Evolutionary conservation across 495 filamentous ascomycete species (phyloP).

Genomic region (Annulohypoxylon moriforme): DNA sequence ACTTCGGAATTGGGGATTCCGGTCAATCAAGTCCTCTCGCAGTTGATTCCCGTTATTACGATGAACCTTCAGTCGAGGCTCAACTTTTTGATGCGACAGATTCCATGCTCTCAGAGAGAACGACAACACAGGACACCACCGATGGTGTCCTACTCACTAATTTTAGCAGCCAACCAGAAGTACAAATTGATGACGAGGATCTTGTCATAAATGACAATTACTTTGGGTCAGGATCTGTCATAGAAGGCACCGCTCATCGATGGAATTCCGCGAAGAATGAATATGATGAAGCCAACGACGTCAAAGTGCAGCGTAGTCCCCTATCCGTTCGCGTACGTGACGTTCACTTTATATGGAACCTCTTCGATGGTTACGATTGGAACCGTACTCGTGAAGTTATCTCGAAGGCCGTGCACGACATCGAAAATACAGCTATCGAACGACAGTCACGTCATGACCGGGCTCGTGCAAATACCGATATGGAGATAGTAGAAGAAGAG

Average conservation of each 20-base stretch:
- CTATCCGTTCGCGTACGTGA: slow-evolving; percentile 82
- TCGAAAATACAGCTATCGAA: slow-evolving; percentile 84
- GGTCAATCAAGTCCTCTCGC: slow-evolving; percentile 50
- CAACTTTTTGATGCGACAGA: slow-evolving; percentile 57
- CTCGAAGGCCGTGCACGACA: slow-evolving; percentile 83
- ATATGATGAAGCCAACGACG: slow-evolving; percentile 73
- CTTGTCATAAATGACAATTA: slow-evolving; percentile 83
- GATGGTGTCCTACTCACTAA: slow-evolving; percentile 68
- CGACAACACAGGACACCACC: slow-evolving; percentile 61
- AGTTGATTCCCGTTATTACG: slow-evolving; percentile 56
- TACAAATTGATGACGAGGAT: slow-evolving; percentile 47
- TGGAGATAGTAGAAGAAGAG: slow-evolving; percentile 78
- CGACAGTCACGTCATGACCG: slow-evolving; percentile 64
- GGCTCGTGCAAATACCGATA: slow-evolving; percentile 58
- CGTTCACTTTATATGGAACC: slow-evolving; percentile 95
- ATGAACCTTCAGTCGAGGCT: slow-evolving; percentile 49
- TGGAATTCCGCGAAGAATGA: slow-evolving; percentile 82
- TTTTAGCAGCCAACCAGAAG: slow-evolving; percentile 45
- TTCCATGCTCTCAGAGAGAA: slow-evolving; percentile 49
- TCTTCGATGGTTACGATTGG: slow-evolving; percentile 99
- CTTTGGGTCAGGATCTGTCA: slow-evolving; percentile 71
- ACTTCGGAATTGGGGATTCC: slow-evolving; percentile 49
- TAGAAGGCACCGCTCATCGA: slow-evolving; percentile 75
- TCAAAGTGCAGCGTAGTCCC: slow-evolving; percentile 73
- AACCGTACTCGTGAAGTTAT: slow-evolving; percentile 85